These are phyloP conservation scores for Ormosia emarginata DNA, from an alignment of 306 rosid genomes.

Conservation along the genomic window DNA sequence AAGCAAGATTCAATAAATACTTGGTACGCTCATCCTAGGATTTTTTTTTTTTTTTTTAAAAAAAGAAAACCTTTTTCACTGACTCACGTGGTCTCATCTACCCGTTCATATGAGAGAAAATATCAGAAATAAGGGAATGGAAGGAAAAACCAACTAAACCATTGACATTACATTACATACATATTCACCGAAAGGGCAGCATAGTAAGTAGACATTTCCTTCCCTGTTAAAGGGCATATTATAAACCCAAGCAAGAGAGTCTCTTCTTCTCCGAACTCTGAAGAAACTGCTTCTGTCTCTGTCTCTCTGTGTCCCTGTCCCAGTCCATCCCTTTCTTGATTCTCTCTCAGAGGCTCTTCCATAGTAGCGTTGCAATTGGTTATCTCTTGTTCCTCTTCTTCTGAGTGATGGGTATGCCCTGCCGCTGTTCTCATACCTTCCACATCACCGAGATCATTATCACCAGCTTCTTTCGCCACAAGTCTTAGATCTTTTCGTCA, in stretches of 20 bases:
- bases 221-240: not conserved
- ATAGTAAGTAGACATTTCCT: not conserved
- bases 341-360: not conserved
- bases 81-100: slow-evolving; percentile 28
- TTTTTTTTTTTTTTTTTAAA: too few relatives aligned
- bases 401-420: slow-evolving; percentile 89
- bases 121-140: not conserved
- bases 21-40: too few relatives aligned
- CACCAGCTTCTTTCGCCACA: slow-evolving; percentile 96
- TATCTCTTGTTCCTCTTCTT: slow-evolving; percentile 15
- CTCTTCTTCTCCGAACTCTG: not conserved
- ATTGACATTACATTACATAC: not conserved
- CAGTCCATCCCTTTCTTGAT: not conserved
- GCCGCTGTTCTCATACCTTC: slow-evolving; percentile 89
- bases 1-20: too few relatives aligned
- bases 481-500: slow-evolving; percentile 32
- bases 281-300: not conserved
- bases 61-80: too few relatives aligned
- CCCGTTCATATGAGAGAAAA: not conserved
- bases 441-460: slow-evolving; percentile 90
- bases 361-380: not conserved
- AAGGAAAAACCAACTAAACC: not conserved
- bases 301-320: not conserved
- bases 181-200: not conserved
- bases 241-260: not conserved